Base-by-base conservation (phyloP, 73 alveolate species). In the Blepharisma japonicum region DNA sequence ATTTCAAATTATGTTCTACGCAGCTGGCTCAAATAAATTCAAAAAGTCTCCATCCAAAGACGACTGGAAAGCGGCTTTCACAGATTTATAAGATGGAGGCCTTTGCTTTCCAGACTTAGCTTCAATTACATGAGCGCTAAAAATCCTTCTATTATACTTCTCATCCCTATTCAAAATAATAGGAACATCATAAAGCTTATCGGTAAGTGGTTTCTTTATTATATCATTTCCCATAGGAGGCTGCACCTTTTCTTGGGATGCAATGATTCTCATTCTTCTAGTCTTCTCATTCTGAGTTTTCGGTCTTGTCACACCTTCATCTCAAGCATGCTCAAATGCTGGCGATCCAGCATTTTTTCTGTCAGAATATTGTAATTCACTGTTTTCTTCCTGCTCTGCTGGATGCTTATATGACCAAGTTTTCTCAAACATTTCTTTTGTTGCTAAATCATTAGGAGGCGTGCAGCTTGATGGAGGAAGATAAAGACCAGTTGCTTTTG, bases 221-320 rank as follows among this genome's bases (percentile, higher is more conserved):
- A 51, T 51, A 14, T 51, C 66, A 32, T 32, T 32, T 32, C 42
- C 42, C n/a, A 18, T 18, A 51, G n/a, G 66, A 51, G n/a, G 66
- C n/a, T 51, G 27, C 4, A 14, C 27, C 4, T 18, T 51, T 51
- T 51, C 66, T 51, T 51, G 66, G 5, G 42, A 0, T 32, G 42
- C 42, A 32, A 32, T 32, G 3, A 32, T 32, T 2, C 47, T 25
- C 23, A 14, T 61, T 25, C 47, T 61, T 25, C 74, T 14, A 61
- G 47, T 14, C 23, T 61, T 61, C 5, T 61, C 74, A 61, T 61
- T 61, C 46, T 61, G 74, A 61, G 74, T 61, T 5, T 61, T 61
- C 47, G 74, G 74, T 61, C 74, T n/a, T 25, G 14, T 61, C 2
- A 8, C 23, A 9, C 74, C 74, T 61, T 61, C 74, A 20, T 61